Conservation (phyloP, 2,329 filamentous ascomycete species). For the Sarocladiaceae sp. region DNA sequence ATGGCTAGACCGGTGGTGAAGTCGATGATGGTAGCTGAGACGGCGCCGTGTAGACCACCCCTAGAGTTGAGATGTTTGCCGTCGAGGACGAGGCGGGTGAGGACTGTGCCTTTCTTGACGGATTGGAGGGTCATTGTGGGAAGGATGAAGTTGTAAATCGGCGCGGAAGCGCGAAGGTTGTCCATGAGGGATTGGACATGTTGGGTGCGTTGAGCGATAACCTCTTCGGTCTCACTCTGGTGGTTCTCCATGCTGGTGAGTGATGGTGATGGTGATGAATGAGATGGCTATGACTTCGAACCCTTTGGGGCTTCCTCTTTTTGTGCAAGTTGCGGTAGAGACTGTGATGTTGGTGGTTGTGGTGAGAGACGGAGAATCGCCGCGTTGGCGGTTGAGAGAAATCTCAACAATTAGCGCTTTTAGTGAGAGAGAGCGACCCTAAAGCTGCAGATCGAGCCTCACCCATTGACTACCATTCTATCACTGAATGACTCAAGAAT, state of each 20-base stretch:
- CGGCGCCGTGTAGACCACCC: constrained; percentile 66
- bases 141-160: constrained; percentile 46
- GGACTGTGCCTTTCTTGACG: constrained; percentile 38
- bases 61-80: constrained; percentile 63
- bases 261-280: too few relatives aligned
- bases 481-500: too few relatives aligned
- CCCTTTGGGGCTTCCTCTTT: too few relatives aligned
- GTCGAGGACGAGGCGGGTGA: constrained; percentile 42
- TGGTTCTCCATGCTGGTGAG: too few relatives aligned
- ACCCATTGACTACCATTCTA: too few relatives aligned
- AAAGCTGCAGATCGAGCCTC: too few relatives aligned
- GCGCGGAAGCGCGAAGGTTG: constrained; percentile 38
- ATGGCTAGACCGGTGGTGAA: constrained; percentile 72
- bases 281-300: too few relatives aligned
- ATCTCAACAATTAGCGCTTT: neutral
- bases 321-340: neutral
- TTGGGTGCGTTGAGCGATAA: constrained; percentile 9
- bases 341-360: too few relatives aligned
- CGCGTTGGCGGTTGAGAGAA: neutral
- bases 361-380: neutral
- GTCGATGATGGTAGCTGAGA: constrained; percentile 67
- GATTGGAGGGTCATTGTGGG: constrained; percentile 39
- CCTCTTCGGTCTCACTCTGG: neutral
- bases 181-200: constrained; percentile 28
- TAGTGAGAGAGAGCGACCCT: too few relatives aligned